Percentiles rank a stretch among this genome's conserved stretches.
These are phyloP conservation scores for Skeletonema costatum DNA, from an alignment of 108 stramenopile species.

Conservation along the genomic window DNA sequence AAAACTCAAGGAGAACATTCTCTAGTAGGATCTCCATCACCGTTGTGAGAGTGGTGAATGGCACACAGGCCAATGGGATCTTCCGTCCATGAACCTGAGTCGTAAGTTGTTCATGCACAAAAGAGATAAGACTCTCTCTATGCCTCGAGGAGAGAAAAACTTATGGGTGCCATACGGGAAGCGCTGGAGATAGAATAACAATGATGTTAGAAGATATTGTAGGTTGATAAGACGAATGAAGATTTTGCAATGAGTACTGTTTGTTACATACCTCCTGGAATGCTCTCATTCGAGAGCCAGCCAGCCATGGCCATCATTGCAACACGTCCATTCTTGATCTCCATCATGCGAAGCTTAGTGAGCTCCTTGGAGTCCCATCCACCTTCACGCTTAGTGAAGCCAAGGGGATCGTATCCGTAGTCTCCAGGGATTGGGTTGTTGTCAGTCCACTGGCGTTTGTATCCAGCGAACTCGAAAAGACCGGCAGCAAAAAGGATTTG, in stretches of 20 bases:
- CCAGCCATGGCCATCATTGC: slow-evolving; percentile 82
- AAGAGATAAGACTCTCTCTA: not conserved
- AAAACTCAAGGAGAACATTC: not conserved
- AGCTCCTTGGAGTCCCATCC: slow-evolving; percentile 62
- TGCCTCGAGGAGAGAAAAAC: not conserved
- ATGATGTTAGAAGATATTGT: too few relatives aligned
- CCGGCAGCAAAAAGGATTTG: slow-evolving; percentile 71
- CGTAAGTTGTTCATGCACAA: not conserved
- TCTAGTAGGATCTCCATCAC: too few relatives aligned
- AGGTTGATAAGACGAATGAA: too few relatives aligned
- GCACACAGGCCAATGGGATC: not conserved
- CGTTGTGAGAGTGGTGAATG: not conserved
- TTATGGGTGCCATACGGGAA: not conserved
- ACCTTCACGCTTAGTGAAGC: slow-evolving; percentile 75
- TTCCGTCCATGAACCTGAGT: not conserved
- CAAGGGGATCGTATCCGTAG: slow-evolving; percentile 84
- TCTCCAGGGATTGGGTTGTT: slow-evolving; percentile 65
- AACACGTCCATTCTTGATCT: slow-evolving; percentile 84
- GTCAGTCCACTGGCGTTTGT: slow-evolving; percentile 67
- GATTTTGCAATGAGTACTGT: too few relatives aligned
- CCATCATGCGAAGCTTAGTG: slow-evolving; percentile 72
- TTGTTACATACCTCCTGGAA: slow-evolving; percentile 50
- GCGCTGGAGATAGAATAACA: not conserved
- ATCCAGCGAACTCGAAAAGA: slow-evolving; percentile 70
- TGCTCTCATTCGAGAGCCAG: slow-evolving; percentile 72